Percentiles rank a stretch among this genome's conserved stretches.
Evolutionary conservation across 2,329 filamentous ascomycete species (phyloP).

Genomic region (Remersonia thermophila): DNA sequence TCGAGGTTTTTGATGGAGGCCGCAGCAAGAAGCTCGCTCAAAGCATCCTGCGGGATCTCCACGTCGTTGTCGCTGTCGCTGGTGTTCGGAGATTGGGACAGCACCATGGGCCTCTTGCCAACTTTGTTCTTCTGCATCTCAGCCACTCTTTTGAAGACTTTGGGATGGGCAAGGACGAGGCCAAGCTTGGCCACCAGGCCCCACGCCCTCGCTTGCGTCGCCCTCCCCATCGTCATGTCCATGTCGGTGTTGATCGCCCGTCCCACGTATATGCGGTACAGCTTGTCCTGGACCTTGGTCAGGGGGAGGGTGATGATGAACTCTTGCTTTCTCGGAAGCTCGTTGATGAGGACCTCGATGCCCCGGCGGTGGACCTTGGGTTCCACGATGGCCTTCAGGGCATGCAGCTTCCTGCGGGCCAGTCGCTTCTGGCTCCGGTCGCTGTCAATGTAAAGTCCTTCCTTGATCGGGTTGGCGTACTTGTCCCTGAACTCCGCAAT

Average conservation of each 20-base stretch:
- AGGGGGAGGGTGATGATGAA: constrained; percentile 68
- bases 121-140: constrained; percentile 7
- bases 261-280: constrained; percentile 43
- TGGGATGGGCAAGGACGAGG: constrained; percentile 41
- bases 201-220: constrained; percentile 18
- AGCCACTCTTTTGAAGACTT: constrained; percentile 28
- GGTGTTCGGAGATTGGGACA: constrained; percentile 2
- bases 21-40: constrained; percentile 22
- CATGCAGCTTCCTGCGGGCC: constrained; percentile 54
- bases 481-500: constrained; percentile 53
- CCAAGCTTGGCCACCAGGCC: constrained; percentile 31
- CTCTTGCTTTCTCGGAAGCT: constrained; percentile 64
- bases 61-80: constrained; percentile 4
- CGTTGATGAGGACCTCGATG: constrained; percentile 48
- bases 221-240: constrained; percentile 1
- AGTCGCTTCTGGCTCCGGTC: constrained; percentile 38
- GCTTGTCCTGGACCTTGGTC: constrained; percentile 47
- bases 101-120: no score
- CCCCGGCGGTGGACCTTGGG: constrained; percentile 71
- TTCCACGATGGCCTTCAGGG: constrained; percentile 58
- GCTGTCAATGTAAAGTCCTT: constrained; percentile 59
- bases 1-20: constrained; percentile 30
- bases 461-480: constrained; percentile 62
- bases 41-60: constrained; percentile 20
- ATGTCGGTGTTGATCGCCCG: constrained; percentile 4